These are phyloP conservation scores for Podospora conica DNA, from an alignment of 495 filamentous ascomycete species.

Conservation along the genomic window DNA sequence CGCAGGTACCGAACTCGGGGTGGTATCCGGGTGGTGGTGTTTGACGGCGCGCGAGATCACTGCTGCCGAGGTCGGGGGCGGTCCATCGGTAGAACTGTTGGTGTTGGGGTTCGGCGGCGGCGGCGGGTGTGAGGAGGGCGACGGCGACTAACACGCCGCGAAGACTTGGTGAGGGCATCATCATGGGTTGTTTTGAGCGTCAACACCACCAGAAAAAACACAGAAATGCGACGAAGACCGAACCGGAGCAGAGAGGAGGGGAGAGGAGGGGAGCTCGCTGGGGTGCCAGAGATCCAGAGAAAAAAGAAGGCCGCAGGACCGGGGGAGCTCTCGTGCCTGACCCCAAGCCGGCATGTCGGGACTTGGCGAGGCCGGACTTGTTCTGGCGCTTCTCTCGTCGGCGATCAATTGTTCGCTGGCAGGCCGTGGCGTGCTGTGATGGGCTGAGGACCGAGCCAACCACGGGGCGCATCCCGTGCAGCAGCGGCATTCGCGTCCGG, in stretches of 20 bases:
- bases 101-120: not conserved
- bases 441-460: slow-evolving; percentile 21
- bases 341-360: not conserved
- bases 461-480: slow-evolving; percentile 2
- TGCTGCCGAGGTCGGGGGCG: not conserved
- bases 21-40: slow-evolving; percentile 22
- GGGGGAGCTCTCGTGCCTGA: not conserved
- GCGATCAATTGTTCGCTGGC: slow-evolving; percentile 1
- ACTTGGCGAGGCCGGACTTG: not conserved
- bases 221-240: not conserved
- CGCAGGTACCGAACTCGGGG: slow-evolving; percentile 28
- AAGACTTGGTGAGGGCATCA: not conserved
- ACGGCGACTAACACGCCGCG: slow-evolving; percentile 1
- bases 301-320: not conserved
- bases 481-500: not conserved
- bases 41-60: slow-evolving; percentile 18
- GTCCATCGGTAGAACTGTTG: slow-evolving; percentile 19
- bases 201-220: not conserved
- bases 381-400: not conserved
- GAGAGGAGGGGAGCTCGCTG: not conserved
- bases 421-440: slow-evolving; percentile 24
- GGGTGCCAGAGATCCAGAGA: not conserved
- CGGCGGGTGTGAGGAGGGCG: not conserved
- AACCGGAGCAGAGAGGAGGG: not conserved
- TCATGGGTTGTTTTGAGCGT: not conserved